phyloP scores from a whole-genome alignment of 2,329 filamentous ascomycete genomes.

The Cladosporium sp. region DNA sequence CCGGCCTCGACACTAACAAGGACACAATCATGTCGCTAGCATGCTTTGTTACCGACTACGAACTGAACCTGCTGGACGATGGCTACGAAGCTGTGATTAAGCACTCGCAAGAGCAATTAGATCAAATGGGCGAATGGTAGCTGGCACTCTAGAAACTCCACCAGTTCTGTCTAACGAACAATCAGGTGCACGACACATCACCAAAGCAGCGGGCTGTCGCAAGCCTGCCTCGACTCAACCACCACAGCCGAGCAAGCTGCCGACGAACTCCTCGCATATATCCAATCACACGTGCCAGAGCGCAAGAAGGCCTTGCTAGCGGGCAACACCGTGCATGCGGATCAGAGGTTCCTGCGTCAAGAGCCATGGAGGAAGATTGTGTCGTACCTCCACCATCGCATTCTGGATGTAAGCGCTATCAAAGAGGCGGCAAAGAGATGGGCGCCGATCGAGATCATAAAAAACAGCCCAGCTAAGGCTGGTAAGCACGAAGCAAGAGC shows the following conservation, averaged over 20 bases:
- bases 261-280: slow-evolving; percentile 69
- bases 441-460: slow-evolving; percentile 60
- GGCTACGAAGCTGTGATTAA: slow-evolving; percentile 81
- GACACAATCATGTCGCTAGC: slow-evolving; percentile 90
- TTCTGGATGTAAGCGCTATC: slow-evolving; percentile 85
- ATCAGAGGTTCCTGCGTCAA: slow-evolving; percentile 73
- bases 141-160: slow-evolving; percentile 68
- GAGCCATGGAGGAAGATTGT: slow-evolving; percentile 70
- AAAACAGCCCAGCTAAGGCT: slow-evolving; percentile 66
- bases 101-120: slow-evolving; percentile 65
- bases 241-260: slow-evolving; percentile 71
- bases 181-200: too few relatives aligned
- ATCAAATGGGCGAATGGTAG: slow-evolving; percentile 82
- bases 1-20: slow-evolving; percentile 69
- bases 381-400: slow-evolving; percentile 79
- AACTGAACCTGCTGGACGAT: slow-evolving; percentile 71
- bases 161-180: too few relatives aligned
- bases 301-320: slow-evolving; percentile 69
- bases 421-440: slow-evolving; percentile 88
- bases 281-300: slow-evolving; percentile 66
- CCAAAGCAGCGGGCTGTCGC: slow-evolving; percentile 60
- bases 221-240: slow-evolving; percentile 67
- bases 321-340: slow-evolving; percentile 89
- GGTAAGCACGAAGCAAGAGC: slow-evolving; percentile 75
- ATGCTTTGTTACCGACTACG: slow-evolving; percentile 81